These are phyloP conservation scores for Solanum stenotomum DNA, from an alignment of 257 asterid genomes.

Conservation along the genomic window DNA sequence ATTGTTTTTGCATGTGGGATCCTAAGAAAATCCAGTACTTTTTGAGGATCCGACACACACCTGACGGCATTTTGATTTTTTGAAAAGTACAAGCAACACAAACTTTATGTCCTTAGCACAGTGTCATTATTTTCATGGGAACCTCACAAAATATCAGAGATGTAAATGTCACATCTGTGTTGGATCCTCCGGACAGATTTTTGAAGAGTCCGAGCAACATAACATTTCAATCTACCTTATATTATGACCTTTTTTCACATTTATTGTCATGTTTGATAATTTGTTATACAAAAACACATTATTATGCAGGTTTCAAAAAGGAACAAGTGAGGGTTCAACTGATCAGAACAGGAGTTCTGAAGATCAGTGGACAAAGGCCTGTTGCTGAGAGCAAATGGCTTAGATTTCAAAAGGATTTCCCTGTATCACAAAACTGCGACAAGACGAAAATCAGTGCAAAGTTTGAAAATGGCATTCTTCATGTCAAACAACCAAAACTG, in stretches of 20 bases:
- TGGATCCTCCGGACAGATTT: not conserved
- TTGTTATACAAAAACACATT: too few relatives aligned
- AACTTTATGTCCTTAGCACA: not conserved
- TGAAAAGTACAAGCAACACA: too few relatives aligned
- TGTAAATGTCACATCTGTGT: too few relatives aligned
- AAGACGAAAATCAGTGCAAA: slow-evolving; percentile 45
- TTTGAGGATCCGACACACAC: too few relatives aligned
- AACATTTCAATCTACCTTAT: not conserved
- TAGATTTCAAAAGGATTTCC: slow-evolving; percentile 46
- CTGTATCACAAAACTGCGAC: slow-evolving; percentile 35
- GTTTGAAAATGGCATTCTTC: slow-evolving; percentile 45
- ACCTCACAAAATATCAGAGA: too few relatives aligned
- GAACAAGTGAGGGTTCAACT: slow-evolving; percentile 60
- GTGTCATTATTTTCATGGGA: too few relatives aligned
- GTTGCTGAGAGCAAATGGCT: slow-evolving; percentile 17
- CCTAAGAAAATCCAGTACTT: too few relatives aligned
- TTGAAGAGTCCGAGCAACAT: not conserved
- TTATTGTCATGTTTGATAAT: not conserved
- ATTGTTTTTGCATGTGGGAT: too few relatives aligned
- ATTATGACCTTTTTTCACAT: not conserved
- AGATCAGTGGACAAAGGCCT: slow-evolving; percentile 47
- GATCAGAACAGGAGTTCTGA: slow-evolving; percentile 19
- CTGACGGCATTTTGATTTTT: too few relatives aligned
- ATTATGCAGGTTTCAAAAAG: slow-evolving; percentile 41
- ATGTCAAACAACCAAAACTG: slow-evolving; percentile 45